Evolutionary conservation across 78 protist genomes (phyloP).

Genomic region (Cavenderia fasciculata): DNA sequence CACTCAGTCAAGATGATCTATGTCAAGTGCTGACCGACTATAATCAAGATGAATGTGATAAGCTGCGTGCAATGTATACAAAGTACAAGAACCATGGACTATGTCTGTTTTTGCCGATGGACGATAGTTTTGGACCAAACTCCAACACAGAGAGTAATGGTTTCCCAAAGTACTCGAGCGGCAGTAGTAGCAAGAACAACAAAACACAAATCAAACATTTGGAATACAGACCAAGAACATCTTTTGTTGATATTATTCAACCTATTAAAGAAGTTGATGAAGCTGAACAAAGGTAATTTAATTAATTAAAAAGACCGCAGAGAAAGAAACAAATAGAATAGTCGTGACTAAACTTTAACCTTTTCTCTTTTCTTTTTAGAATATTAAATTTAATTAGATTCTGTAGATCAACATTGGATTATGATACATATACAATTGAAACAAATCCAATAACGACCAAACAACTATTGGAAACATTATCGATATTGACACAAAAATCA

Average conservation of each 20-base stretch:
- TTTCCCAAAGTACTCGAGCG: not conserved
- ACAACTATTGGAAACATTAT: conserved; percentile 21
- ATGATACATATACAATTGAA: conserved; percentile 68
- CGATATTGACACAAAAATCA: conserved; percentile 33
- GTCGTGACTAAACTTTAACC: not conserved
- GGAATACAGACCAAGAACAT: not conserved
- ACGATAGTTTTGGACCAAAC: conserved; percentile 62
- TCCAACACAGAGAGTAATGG: too few species aligned
- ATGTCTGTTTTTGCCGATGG: conserved; percentile 50
- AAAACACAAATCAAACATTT: not conserved
- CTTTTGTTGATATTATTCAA: conserved; percentile 11
- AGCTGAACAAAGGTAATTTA: conserved; percentile 30
- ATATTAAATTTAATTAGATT: conserved; percentile 55
- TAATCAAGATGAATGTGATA: conserved; percentile 66
- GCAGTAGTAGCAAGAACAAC: not conserved
- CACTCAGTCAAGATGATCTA: conserved; percentile 47
- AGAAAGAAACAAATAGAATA: not conserved
- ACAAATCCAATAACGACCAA: conserved; percentile 14
- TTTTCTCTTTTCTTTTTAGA: not conserved
- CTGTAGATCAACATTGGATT: conserved; percentile 36
- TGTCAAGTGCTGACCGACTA: conserved; percentile 48
- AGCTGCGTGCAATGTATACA: conserved; percentile 45
- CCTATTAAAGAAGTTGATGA: conserved; percentile 15
- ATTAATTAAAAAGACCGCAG: not conserved
- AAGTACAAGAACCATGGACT: conserved; percentile 47